These are phyloP conservation scores for Candida incommunis DNA, from an alignment of 805 yeast genomes.

Conservation along the genomic window DNA sequence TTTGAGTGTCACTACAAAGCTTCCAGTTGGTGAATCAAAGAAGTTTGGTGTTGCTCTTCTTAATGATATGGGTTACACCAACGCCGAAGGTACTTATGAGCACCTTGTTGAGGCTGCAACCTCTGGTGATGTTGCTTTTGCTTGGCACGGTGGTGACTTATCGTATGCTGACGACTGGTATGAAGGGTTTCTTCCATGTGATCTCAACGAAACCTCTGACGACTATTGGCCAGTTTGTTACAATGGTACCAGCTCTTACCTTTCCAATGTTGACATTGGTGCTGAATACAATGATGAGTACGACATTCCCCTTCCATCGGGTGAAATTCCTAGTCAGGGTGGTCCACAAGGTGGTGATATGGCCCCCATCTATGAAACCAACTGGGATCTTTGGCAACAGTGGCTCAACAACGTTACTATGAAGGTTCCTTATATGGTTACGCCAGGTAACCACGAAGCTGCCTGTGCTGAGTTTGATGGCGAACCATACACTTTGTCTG, in stretches of 20 bases:
- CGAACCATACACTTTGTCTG: constrained; percentile 11
- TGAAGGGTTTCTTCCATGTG: constrained; percentile 1
- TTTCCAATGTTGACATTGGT: constrained; percentile 4
- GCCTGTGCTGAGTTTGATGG: constrained; percentile 10
- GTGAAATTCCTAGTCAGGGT: constrained; percentile 4
- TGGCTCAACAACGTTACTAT: constrained; percentile 10
- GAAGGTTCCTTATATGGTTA: constrained; percentile 11
- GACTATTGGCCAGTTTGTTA: constrained; percentile 7
- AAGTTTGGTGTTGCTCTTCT: constrained; percentile 9
- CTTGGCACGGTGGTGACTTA: constrained; percentile 10
- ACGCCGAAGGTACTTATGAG: neutral
- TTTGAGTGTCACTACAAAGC: constrained; percentile 9
- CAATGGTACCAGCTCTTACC: constrained; percentile 7
- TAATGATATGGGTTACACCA: constrained; percentile 9
- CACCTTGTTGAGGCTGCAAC: neutral
- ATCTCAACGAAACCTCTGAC: constrained; percentile 2
- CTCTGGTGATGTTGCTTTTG: neutral
- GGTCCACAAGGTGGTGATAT: constrained; percentile 6
- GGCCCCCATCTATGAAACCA: constrained; percentile 1
- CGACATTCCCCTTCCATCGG: constrained; percentile 6
- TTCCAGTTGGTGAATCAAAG: constrained; percentile 8
- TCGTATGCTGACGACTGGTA: constrained; percentile 12
- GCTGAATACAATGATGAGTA: constrained; percentile 4
- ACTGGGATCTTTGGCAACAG: constrained; percentile 10
- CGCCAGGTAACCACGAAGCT: constrained; percentile 12